phyloP scores from a whole-genome alignment of 768 basidiomycete genomes.

The Vishniacozyma victoriae region DNA sequence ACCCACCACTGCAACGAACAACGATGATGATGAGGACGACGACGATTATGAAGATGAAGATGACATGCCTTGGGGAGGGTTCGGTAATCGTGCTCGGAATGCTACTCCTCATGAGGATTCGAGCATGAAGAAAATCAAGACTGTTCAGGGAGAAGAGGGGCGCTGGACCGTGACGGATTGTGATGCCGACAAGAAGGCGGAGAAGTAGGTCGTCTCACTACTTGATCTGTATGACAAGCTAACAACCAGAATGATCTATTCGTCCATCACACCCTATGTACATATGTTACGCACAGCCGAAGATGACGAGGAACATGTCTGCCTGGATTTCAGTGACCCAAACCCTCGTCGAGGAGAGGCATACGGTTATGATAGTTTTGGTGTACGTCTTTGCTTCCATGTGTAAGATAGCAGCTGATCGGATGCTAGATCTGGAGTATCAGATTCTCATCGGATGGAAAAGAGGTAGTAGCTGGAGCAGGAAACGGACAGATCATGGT shows the following conservation, averaged over 20 bases:
- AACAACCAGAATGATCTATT: slow-evolving; percentile 73
- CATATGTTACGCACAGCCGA: slow-evolving; percentile 44
- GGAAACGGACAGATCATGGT: slow-evolving; percentile 54
- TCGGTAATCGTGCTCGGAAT: slow-evolving; percentile 12
- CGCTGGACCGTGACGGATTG: slow-evolving; percentile 95
- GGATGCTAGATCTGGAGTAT: slow-evolving; percentile 74
- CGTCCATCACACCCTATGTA: slow-evolving; percentile 58
- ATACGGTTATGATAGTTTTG: slow-evolving; percentile 36
- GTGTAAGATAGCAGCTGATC: slow-evolving; percentile 35
- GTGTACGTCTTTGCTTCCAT: slow-evolving; percentile 52
- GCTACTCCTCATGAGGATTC: slow-evolving; percentile 41
- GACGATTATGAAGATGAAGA: slow-evolving; percentile 46
- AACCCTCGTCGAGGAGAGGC: not conserved
- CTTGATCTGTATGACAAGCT: slow-evolving; percentile 1
- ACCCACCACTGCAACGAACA: not conserved
- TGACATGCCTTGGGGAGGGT: slow-evolving; percentile 52
- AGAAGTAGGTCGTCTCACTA: slow-evolving; percentile 21
- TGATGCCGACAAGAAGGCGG: slow-evolving; percentile 80
- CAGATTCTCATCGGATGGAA: slow-evolving; percentile 91
- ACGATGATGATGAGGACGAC: slow-evolving; percentile 50
- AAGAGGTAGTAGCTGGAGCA: slow-evolving; percentile 89
- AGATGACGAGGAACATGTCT: slow-evolving; percentile 38
- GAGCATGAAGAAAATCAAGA: slow-evolving; percentile 48
- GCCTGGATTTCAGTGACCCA: slow-evolving; percentile 29
- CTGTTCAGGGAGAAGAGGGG: slow-evolving; percentile 68